These are phyloP conservation scores for Nicotiana paniculata DNA, from an alignment of 257 asterid species.

Conservation along the genomic window DNA sequence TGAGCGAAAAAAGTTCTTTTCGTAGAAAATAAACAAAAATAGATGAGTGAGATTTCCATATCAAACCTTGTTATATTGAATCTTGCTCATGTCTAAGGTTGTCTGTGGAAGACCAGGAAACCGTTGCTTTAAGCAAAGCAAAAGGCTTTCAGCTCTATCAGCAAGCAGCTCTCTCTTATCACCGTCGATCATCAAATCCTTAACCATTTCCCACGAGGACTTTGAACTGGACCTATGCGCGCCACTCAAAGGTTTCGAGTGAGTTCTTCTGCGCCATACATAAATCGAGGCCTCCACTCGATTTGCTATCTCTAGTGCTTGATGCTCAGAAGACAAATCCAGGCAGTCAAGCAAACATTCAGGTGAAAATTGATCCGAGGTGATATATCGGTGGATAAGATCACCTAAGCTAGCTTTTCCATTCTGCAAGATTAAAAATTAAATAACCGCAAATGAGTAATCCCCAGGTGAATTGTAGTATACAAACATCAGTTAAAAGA, in stretches of 20 bases:
- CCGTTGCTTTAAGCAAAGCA: conserved; percentile 52
- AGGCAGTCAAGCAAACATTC: conserved; percentile 76
- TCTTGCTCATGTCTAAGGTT: conserved; percentile 66
- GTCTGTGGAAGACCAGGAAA: conserved; percentile 88
- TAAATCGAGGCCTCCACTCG: conserved; percentile 59
- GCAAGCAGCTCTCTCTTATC: conserved; percentile 55
- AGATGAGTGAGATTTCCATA: neutral
- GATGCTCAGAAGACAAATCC: conserved; percentile 69
- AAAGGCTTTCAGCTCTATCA: conserved; percentile 64
- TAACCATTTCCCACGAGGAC: conserved; percentile 77
- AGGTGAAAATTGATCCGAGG: conserved; percentile 56
- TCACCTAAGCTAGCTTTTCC: conserved; percentile 69
- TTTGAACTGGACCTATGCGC: conserved; percentile 44
- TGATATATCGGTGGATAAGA: conserved; percentile 49
- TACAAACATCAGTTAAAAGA: neutral
- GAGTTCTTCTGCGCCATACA: conserved; percentile 45
- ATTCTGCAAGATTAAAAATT: conserved; percentile 34
- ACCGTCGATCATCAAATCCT: conserved; percentile 59
- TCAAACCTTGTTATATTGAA: conserved; percentile 70
- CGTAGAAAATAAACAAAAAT: neutral
- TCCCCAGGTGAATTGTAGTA: neutral
- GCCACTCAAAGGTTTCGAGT: conserved; percentile 33
- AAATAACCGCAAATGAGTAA: neutral
- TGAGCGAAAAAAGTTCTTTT: neutral
- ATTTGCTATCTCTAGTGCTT: conserved; percentile 68